These are phyloP conservation scores for Bombardia bombarda DNA, from an alignment of 495 filamentous ascomycete species.

Conservation along the genomic window DNA sequence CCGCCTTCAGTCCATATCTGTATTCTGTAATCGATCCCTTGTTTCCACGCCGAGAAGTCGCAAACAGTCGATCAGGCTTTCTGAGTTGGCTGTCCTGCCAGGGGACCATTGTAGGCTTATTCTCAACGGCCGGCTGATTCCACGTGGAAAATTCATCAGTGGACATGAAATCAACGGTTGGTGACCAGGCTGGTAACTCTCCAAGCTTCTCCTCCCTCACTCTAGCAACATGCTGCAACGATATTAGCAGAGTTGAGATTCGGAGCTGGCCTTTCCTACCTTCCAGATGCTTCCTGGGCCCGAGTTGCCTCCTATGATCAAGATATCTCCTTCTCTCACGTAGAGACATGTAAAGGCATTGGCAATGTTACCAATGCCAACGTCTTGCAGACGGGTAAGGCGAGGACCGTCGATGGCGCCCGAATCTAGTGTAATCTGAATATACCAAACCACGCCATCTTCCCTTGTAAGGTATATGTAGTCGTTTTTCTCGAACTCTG, in stretches of 20 bases:
- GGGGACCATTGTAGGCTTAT: constrained; percentile 9
- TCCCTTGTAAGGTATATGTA: constrained; percentile 73
- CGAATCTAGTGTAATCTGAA: too few relatives aligned
- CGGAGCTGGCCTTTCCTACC: constrained; percentile 29
- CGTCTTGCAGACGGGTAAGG: too few relatives aligned
- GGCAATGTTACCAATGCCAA: constrained; percentile 57
- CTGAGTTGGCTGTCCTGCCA: constrained; percentile 7
- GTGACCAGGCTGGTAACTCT: constrained; percentile 69
- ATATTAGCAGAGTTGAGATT: constrained; percentile 10
- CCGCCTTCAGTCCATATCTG: constrained; percentile 62
- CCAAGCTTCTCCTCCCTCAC: constrained; percentile 39
- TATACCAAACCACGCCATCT: constrained; percentile 63
- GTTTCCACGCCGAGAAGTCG: constrained; percentile 48
- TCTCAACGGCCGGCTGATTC: constrained; percentile 4
- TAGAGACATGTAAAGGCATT: constrained; percentile 54
- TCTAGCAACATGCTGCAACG: constrained; percentile 27
- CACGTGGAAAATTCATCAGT: constrained; percentile 24
- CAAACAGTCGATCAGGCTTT: constrained; percentile 46
- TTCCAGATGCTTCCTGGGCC: constrained; percentile 73
- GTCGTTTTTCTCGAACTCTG: constrained; percentile 53
- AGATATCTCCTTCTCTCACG: constrained; percentile 55
- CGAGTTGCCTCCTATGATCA: constrained; percentile 72
- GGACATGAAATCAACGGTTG: constrained; percentile 61
- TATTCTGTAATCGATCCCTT: constrained; percentile 62
- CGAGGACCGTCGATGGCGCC: too few relatives aligned